Base-by-base conservation (phyloP, 1,284 basidiomycete species). In the Caloboletus inedulis region DNA sequence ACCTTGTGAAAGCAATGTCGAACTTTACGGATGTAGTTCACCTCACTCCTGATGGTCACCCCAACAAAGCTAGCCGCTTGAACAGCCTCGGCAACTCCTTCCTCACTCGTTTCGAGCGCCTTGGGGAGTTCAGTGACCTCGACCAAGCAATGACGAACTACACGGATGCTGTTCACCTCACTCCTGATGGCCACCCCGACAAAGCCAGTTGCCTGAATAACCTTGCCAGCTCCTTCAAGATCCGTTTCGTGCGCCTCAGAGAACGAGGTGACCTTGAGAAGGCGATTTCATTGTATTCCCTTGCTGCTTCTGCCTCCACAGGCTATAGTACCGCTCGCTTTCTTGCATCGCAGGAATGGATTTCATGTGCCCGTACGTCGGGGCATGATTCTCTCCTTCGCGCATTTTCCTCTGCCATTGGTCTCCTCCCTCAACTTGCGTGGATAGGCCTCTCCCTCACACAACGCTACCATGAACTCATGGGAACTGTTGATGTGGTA, bases 391-490 rank as follows among this genome's bases (percentile, higher is more conserved):
- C 53, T 9, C 53, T 55, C n/a, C 27, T 55, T 21, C 19, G 14
- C 6, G 46, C 47, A 14, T 43, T 25, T 34, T 43, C 36, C 27
- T 4, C 35, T 7, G 21, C 53, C 2, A 34, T 57, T 2, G 12
- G 3, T 8, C 53, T 56, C 21, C 53, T 54, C 7, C 53, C 54
- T 27, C 25, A 41, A n/a, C 40, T 41, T 2, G 40, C 40, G 4
- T 21, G 51, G 47, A 34, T 52, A 3, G 54, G 53, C 23, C 40
- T 56, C 19, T 43, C 53, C 9, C 13, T 57, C 18, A n/a, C 36
- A 13, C 2, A 27, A 8, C 54, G 54, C 14, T 55, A 55, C 30
- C 41, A 35, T 8, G 23, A 35, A 4, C 55, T 57, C 13, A 2
- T 36, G 2, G 7, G 21, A 19, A 40, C 23, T 4, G 33, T 42